A percentile compares a stretch with the other conserved stretches of the same genome.
phyloP scores from a whole-genome alignment of 2,329 filamentous ascomycete species.

The Nannizzia gypsea region DNA sequence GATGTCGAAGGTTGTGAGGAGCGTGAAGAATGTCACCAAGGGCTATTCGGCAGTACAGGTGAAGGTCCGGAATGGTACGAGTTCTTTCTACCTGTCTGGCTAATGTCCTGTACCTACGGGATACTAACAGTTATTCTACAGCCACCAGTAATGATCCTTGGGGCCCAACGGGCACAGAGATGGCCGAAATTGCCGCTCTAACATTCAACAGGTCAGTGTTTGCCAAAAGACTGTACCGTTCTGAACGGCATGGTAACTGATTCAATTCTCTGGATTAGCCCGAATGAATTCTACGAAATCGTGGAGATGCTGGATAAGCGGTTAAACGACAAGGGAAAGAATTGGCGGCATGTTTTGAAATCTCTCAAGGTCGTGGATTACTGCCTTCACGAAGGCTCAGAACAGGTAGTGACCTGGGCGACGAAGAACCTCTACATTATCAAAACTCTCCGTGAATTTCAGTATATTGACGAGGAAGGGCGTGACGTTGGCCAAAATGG shows the following conservation, averaged over 20 bases:
- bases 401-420: conserved; percentile 93
- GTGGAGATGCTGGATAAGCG: conserved; percentile 99
- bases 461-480: conserved; percentile 91
- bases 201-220: conserved; percentile 78
- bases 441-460: conserved; percentile 94
- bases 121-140: conserved; percentile 33
- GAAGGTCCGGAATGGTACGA: conserved; percentile 90
- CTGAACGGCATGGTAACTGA: conserved; percentile 9
- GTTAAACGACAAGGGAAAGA: conserved; percentile 97
- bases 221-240: background rate
- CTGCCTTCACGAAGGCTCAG: conserved; percentile 91
- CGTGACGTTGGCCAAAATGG: conserved; percentile 94
- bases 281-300: conserved; percentile 96
- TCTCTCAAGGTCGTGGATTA: conserved; percentile 96
- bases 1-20: conserved; percentile 96
- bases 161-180: conserved; percentile 94
- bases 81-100: background rate
- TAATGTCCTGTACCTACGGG: background rate
- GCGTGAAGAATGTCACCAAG: conserved; percentile 98
- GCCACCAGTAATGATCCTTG: conserved; percentile 98
- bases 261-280: conserved; percentile 41
- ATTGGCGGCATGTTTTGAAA: conserved; percentile 97
- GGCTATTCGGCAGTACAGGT: conserved; percentile 94
- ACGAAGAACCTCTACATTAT: conserved; percentile 98
- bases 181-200: conserved; percentile 96